A percentile compares a stretch with the other conserved stretches of the same genome.
Evolutionary conservation across 805 yeast species (phyloP).

Genomic region (Pichia exigua): DNA sequence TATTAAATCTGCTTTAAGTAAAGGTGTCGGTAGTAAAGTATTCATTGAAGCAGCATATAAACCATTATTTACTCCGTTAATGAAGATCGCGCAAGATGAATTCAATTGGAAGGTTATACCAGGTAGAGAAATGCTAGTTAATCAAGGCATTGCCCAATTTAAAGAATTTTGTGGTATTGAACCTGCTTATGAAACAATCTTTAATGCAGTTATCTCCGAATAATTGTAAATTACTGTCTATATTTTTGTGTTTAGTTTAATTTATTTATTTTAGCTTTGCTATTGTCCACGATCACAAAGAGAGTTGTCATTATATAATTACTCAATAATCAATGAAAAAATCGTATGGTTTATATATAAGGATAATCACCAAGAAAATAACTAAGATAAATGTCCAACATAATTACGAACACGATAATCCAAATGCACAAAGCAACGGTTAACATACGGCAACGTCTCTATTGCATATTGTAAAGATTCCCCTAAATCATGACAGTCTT

Average conservation of each 20-base stretch:
- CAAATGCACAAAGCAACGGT: constrained; percentile 74
- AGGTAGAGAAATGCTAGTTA: constrained; percentile 86
- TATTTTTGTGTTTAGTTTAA: neutral
- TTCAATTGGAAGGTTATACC: constrained; percentile 75
- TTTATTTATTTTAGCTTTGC: neutral
- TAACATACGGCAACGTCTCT: constrained; percentile 70
- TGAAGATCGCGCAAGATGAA: constrained; percentile 61
- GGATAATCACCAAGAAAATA: too few relatives aligned
- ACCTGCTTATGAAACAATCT: constrained; percentile 57
- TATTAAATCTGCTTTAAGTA: constrained; percentile 40
- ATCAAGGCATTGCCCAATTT: constrained; percentile 90
- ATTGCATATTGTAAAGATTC: constrained; percentile 76
- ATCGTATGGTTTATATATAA: too few relatives aligned
- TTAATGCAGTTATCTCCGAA: constrained; percentile 44
- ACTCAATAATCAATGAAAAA: neutral
- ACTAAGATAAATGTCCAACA: constrained; percentile 27
- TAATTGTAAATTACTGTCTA: constrained; percentile 3
- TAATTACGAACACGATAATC: constrained; percentile 44
- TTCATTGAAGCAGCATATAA: constrained; percentile 92
- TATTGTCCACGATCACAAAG: neutral
- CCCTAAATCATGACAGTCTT: constrained; percentile 73
- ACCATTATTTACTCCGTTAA: constrained; percentile 79
- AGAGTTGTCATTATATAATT: too few relatives aligned
- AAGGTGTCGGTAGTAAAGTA: constrained; percentile 39
- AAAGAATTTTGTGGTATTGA: constrained; percentile 59